Evolutionary conservation across 805 yeast species (phyloP), one percentile per base, ranked within the genome.

Genomic region (Yarrowia yakushimensis): DNA sequence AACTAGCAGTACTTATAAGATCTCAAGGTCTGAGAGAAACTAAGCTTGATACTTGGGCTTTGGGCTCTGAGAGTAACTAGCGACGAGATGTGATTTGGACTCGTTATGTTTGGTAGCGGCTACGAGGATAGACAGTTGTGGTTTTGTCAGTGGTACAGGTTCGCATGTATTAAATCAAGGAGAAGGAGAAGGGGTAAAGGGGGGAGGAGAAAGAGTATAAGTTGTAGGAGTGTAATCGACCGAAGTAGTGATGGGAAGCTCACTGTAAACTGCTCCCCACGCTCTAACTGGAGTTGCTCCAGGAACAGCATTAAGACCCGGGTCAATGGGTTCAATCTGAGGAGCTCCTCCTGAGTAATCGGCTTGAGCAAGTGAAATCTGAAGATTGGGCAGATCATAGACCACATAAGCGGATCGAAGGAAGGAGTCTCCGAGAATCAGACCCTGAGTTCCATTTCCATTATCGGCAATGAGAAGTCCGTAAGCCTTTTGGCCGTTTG

Each of bases 361-460:
- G 15, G 80, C 81, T 67, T 78, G 84, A 4, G 86, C 90, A 63
- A 87, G 67, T 0, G 87, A 83, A 30, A 85, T 75, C 66, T 80
- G 76, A 46, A 73, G 73, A 66, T 78, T 79, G 31, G 85, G 88
- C 62, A 86, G 74, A 69, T 87, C 87, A 71, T 81, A 84, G 12
- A 86, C 89, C 23, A 83, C 79, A 69, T 87, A 87, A 5, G 85
- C 86, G 42, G 81, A 78, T 63, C 87, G 77, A 64, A 87, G 74
- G 69, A 87, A 80, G 57, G 80, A 78, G 70, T 85, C 90, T 20
- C 92, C 93, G 31, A 87, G 43, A 55, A 55, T 41, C 17, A 39
- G 48, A 72, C 48, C 48, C 11, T 55, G 30, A 2, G 61, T 87
- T 65, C 97, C 5, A 31, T 52, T 36, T 1, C 57, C 57, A 11